Evolutionary conservation across 768 basidiomycete species (phyloP), one percentile per base, ranked within the genome.

Genomic region (Infundibulicybe gibba): DNA sequence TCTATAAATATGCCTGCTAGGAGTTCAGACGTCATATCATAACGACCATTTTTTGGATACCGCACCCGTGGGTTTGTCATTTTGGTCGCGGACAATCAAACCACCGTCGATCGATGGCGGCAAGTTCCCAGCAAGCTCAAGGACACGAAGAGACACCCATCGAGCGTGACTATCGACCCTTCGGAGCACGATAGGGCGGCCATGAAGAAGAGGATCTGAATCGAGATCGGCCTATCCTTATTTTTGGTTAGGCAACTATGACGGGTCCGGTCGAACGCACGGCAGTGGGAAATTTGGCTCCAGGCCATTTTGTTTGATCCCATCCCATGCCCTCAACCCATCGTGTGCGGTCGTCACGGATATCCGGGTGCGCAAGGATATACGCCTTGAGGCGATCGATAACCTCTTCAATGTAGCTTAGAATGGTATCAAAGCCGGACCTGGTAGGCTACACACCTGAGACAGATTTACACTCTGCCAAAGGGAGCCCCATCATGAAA

Each of bases 241-340:
- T 6, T 32, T 9, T 8, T 6, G 11, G 32, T 30, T 43, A 19
- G 16, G 32, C 6, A 12, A 48, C 9, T 48, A 25, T 4, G 41
- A 17, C 6, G 10, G 17, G 1, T 39, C 44, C 48, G 5, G 9
- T 0, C 21, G 1, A 9, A 54, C 75, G 20, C 55, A 90, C 91
- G 1, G 88, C 83, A 30, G 76, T 81, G 2, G 92, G 92, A 52
- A 91, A 94, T 17, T 71, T 59, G 8, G 69, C 62, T 10, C 69
- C 72, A 6, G 73, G 52, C 88, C 88, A 91, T 48, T 77, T 74
- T 1, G 87, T 95, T 64, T 98, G 93, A 58, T 98, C 90, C 94
- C 94, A 98, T 4, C 94, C 94, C 70, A 87, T 79, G 10, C 92
- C 94, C 54, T 83, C 71, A 35, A 97, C 79, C 90, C 91, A 97